Evolutionary conservation across 169 alveolate genomes (phyloP).

Genomic region (Babesia divergens): DNA sequence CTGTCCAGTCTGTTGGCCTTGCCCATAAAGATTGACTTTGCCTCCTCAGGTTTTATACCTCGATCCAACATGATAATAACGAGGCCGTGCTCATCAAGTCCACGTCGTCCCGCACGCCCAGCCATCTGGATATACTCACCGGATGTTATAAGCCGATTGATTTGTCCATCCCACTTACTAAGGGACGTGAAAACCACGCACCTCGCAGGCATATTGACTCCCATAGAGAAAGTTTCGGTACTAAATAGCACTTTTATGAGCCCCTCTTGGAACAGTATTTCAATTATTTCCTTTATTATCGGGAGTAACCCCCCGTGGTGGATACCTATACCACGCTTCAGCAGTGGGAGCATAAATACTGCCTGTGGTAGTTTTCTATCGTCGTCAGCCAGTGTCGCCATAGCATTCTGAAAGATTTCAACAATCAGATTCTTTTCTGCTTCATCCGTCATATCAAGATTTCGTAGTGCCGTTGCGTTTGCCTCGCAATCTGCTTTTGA

Average conservation of each 20-base stretch:
- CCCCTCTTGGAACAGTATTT: conserved; percentile 94
- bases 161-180: conserved; percentile 93
- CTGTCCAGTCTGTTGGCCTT: conserved; percentile 90
- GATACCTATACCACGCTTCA: conserved; percentile 94
- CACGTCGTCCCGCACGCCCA: conserved; percentile 98
- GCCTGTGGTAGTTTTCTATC: conserved; percentile 92
- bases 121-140: conserved; percentile 96
- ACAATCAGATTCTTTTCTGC: conserved; percentile 88
- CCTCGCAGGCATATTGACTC: conserved; percentile 98
- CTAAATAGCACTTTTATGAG: conserved; percentile 92
- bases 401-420: conserved; percentile 93
- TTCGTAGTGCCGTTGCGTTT: conserved; percentile 87
- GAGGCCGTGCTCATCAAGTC: conserved; percentile 95
- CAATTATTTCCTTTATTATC: conserved; percentile 94
- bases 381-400: conserved; percentile 94
- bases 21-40: conserved; percentile 89
- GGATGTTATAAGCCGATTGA: conserved; percentile 88
- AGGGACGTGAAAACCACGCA: conserved; percentile 95
- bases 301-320: conserved; percentile 99
- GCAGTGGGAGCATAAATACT: conserved; percentile 87
- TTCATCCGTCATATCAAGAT: conserved; percentile 74
- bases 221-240: conserved; percentile 98
- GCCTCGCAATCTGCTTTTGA: conserved; percentile 96
- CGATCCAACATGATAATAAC: conserved; percentile 93
- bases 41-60: conserved; percentile 89